Base-by-base conservation (phyloP, 139 green algal species). In the Tetradesmus lagerheimii region DNA sequence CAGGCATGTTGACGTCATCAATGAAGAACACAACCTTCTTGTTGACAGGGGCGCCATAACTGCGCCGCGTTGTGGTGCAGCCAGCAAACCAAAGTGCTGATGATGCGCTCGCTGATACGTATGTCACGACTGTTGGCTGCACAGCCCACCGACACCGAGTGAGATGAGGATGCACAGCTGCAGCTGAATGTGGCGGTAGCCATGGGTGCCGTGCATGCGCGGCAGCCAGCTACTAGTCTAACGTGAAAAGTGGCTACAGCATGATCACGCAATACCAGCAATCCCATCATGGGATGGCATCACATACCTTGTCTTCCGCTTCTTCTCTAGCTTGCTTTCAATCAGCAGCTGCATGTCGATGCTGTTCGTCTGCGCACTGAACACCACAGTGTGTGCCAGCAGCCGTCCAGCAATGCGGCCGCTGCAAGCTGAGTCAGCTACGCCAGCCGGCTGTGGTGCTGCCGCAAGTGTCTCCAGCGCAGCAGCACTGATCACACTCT, bases 1-100 rank as follows among this genome's bases (percentile, higher is more conserved):
- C 95, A 0, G 96, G 96, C 96, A 98, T 97, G 94, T 98, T 98
- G 38, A 98, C 93, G 87, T 98, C 96, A 89, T 98, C 96, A 67
- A 98, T 94, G 89, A 98, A 98, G 90, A 98, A 95, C 34, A 97
- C 95, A 20, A 98, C 91, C 80, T 93, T 94, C 93, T 97, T 97
- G 90, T 95, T 95, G 35, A 94, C 94, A 11, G 91, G 89, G 2
- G 96, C 94, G 45, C 96, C 96, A 76, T 96, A 95, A n/a, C 93
- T 94, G 90, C 74, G 50, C 27, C n/a, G n/a, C n/a, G n/a, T n/a
- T n/a, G n/a, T n/a, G n/a, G n/a, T n/a, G n/a, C n/a, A n/a, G n/a
- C n/a, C n/a, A n/a, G n/a, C n/a, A n/a, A n/a, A n/a, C n/a, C n/a
- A n/a, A n/a, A n/a, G n/a, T n/a, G n/a, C n/a, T n/a, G n/a, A n/a